Conservation (phyloP, 495 filamentous ascomycete genomes). For the Penicillium antarcticum region DNA sequence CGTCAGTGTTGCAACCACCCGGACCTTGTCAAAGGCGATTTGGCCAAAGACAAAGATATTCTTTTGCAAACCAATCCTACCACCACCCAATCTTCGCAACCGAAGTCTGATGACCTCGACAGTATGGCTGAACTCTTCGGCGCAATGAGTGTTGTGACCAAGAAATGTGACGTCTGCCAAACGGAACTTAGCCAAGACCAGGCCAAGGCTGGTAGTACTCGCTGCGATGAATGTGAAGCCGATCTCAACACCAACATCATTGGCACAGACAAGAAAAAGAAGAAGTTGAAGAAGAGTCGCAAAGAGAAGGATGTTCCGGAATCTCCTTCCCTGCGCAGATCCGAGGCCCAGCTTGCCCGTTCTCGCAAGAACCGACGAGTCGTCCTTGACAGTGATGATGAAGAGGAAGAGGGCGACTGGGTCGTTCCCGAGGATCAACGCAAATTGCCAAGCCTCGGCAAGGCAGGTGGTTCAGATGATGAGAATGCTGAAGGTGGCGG, state of each 20-base stretch:
- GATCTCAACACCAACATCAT: slow-evolving; percentile 54
- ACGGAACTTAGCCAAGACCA: slow-evolving; percentile 61
- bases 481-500: slow-evolving; percentile 84
- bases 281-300: slow-evolving; percentile 37
- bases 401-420: slow-evolving; percentile 74
- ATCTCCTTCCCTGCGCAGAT: slow-evolving; percentile 15
- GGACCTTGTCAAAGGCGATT: slow-evolving; percentile 74
- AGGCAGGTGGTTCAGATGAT: slow-evolving; percentile 77
- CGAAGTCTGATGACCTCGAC: slow-evolving; percentile 64
- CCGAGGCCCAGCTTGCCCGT: slow-evolving; percentile 31
- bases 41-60: slow-evolving; percentile 85
- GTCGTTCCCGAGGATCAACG: slow-evolving; percentile 64
- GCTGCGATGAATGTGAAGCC: slow-evolving; percentile 70
- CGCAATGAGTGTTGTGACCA: slow-evolving; percentile 73
- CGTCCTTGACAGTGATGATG: slow-evolving; percentile 63
- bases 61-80: slow-evolving; percentile 56
- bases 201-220: slow-evolving; percentile 52
- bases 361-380: slow-evolving; percentile 49
- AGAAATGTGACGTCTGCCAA: slow-evolving; percentile 88
- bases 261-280: slow-evolving; percentile 39
- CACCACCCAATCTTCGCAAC: slow-evolving; percentile 44
- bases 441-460: slow-evolving; percentile 57
- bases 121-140: slow-evolving; percentile 82
- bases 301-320: slow-evolving; percentile 24
- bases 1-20: slow-evolving; percentile 95